Base-by-base conservation (phyloP, 495 filamentous ascomycete genomes). In the Neurospora terricola region DNA sequence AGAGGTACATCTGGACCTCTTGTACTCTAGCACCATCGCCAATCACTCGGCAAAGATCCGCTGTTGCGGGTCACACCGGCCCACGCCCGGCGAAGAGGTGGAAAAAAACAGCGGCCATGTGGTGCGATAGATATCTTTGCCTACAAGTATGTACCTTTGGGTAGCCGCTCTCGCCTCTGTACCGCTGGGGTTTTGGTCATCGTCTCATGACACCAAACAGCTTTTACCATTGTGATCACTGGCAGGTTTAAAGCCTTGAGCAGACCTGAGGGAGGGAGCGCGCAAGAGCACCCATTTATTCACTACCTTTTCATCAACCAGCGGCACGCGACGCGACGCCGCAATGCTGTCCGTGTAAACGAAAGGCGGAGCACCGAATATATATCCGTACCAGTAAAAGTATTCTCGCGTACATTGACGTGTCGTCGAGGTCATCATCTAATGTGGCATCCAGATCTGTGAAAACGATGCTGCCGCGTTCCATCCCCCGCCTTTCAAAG, bases 401-500 rank as follows among this genome's bases (percentile, higher is more conserved):
- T 30, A 62, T 62, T 62, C 54, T 30, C 23, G 12, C 12, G 21
- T 14, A 11, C 23, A 62, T 30, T 14, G 12, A 62, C 54, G 11
- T 30, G 21, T 30, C 2, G 12, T 30, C 54, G 23, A 62, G 21
- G 23, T 62, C 23, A 62, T 62, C 54, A 62, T 62, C 54, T 62
- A 62, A 30, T 62, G 66, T 37, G 69, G 30, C 42, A 16, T 62
- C 30, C 30, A 73, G 37, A 43, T 59, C 42, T 30, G 69, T 18
- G 48, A 34, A 23, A 48, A 73, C 27, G n/a, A 79, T 78, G 77
- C 48, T 74, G n/a, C 76, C 72, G 21, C 77, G 73, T 16, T 71
- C 71, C 37, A 70, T 75, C 38, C 59, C 77, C 59, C 88, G 93
- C 69, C 82, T 92, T 23, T 93, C 92, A 12, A 89, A 85, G 43